Percentiles rank a stretch among this genome's conserved stretches.
Conservation (phyloP, 2,329 filamentous ascomycete genomes). For the Paecilomyces fulvus region DNA sequence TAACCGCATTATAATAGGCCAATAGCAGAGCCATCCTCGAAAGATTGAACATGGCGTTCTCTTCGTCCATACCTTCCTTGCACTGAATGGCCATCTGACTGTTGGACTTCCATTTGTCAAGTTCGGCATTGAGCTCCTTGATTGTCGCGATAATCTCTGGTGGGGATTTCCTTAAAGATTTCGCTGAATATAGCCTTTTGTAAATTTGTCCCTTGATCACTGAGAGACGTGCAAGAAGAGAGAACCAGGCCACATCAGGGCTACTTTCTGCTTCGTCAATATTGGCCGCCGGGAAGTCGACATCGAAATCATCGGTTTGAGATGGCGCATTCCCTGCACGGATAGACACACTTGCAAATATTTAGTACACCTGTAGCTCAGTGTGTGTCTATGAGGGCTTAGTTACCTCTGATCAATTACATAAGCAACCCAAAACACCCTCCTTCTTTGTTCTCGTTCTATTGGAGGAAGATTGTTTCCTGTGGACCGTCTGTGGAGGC, state of each 20-base stretch:
- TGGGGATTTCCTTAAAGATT: slow-evolving; percentile 75
- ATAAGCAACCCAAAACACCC: slow-evolving; percentile 67
- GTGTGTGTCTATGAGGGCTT: background rate
- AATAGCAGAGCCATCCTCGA: slow-evolving; percentile 88
- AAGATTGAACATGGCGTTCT: slow-evolving; percentile 77
- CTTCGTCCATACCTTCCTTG: slow-evolving; percentile 79
- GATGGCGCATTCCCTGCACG: slow-evolving; percentile 58
- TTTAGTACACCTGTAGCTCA: background rate
- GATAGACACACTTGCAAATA: slow-evolving; percentile 48
- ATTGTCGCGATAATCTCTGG: slow-evolving; percentile 86
- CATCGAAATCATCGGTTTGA: slow-evolving; percentile 77
- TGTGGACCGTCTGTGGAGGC: slow-evolving; percentile 79
- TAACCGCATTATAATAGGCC: slow-evolving; percentile 91
- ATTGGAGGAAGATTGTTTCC: slow-evolving; percentile 82
- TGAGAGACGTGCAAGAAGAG: slow-evolving; percentile 82
- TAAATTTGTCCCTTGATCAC: slow-evolving; percentile 88
- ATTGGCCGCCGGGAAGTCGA: slow-evolving; percentile 78
- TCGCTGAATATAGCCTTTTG: slow-evolving; percentile 78
- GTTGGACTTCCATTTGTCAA: slow-evolving; percentile 86
- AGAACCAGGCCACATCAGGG: slow-evolving; percentile 83
- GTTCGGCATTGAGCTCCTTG: slow-evolving; percentile 71
- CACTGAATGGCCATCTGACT: slow-evolving; percentile 83
- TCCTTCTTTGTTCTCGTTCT: slow-evolving; percentile 78
- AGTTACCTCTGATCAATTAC: slow-evolving; percentile 59
- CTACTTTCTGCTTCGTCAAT: slow-evolving; percentile 79